A percentile compares a stretch with the other conserved stretches of the same genome.
These are phyloP conservation scores for Trifolium pratense DNA, from an alignment of 306 rosid species.

Conservation along the genomic window DNA sequence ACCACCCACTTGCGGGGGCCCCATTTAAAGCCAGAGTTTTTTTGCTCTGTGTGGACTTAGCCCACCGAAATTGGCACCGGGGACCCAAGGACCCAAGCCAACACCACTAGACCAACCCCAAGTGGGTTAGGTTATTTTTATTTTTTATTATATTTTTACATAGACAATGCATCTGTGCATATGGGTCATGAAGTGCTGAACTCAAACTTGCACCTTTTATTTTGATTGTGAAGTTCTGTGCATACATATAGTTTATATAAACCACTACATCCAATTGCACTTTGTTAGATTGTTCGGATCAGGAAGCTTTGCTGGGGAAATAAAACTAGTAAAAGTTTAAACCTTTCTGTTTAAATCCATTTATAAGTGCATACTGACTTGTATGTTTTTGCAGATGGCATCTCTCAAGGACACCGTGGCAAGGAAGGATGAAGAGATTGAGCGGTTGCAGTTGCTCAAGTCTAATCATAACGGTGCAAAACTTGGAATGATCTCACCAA, in stretches of 20 bases:
- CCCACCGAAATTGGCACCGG: too few relatives aligned
- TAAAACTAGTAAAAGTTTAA: slow-evolving; percentile 13
- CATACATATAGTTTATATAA: slow-evolving; percentile 9
- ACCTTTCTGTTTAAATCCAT: slow-evolving; percentile 1
- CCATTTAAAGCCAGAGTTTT: too few relatives aligned
- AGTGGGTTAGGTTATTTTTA: slow-evolving; percentile 78
- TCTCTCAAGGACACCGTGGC: slow-evolving; percentile 70
- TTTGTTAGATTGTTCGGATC: slow-evolving; percentile 21
- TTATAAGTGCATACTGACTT: slow-evolving; percentile 37
- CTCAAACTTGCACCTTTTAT: slow-evolving; percentile 2
- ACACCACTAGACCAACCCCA: too few relatives aligned
- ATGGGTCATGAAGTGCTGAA: slow-evolving; percentile 29
- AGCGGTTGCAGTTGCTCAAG: slow-evolving; percentile 66
- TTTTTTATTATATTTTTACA: slow-evolving; percentile 27
- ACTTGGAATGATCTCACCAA: slow-evolving; percentile 51
- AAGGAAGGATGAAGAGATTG: slow-evolving; percentile 88
- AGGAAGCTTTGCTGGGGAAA: slow-evolving; percentile 13
- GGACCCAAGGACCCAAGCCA: too few relatives aligned
- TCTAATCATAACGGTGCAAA: slow-evolving; percentile 58
- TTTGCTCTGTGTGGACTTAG: too few relatives aligned
- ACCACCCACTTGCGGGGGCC: too few relatives aligned
- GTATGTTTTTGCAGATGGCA: slow-evolving; percentile 64
- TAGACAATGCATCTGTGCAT: background rate
- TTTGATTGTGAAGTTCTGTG: slow-evolving; percentile 23
- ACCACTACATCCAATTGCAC: slow-evolving; percentile 21